Percentiles rank a stretch among this genome's conserved stretches.
phyloP scores from a whole-genome alignment of 2,329 filamentous ascomycete genomes.

The Chaetomium sp. region DNA sequence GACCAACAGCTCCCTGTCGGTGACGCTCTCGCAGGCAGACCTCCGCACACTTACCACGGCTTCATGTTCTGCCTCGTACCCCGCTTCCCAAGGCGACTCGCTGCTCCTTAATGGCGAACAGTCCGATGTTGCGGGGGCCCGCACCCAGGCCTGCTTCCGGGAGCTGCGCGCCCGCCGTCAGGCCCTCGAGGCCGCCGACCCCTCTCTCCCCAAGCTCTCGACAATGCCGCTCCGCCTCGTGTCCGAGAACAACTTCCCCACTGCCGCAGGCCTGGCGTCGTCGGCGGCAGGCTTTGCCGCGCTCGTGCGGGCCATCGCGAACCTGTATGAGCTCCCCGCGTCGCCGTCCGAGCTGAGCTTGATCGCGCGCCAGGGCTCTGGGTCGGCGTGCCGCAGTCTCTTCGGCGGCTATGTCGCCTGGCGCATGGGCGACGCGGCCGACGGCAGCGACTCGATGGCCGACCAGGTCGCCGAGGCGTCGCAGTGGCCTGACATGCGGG shows the following conservation, averaged over 20 bases:
- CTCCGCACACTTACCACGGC: constrained; percentile 95
- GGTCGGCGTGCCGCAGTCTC: constrained; percentile 88
- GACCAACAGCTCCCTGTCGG: constrained; percentile 95
- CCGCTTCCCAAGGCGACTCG: constrained; percentile 58
- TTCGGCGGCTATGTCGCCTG: constrained; percentile 97
- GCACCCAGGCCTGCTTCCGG: constrained; percentile 92
- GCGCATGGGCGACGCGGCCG: constrained; percentile 73
- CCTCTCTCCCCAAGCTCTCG: constrained; percentile 80
- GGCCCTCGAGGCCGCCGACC: constrained; percentile 70
- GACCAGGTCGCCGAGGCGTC: constrained; percentile 84
- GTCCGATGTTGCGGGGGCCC: constrained; percentile 83
- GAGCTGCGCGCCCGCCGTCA: constrained; percentile 78
- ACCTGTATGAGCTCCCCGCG: constrained; percentile 84
- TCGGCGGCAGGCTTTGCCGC: constrained; percentile 71
- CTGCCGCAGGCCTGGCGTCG: constrained; percentile 82
- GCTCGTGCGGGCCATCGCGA: constrained; percentile 80
- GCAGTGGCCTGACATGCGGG: constrained; percentile 96
- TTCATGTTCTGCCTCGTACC: constrained; percentile 76
- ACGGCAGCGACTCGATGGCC: constrained; percentile 85
- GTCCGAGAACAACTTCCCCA: constrained; percentile 98
- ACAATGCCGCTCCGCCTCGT: constrained; percentile 78
- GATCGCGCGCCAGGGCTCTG: constrained; percentile 91
- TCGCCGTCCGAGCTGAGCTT: constrained; percentile 80
- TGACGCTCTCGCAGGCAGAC: constrained; percentile 91
- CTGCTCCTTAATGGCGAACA: constrained; percentile 81